Conservation (phyloP, 2,329 filamentous ascomycete genomes). For the Colletotrichum costaricense region DNA sequence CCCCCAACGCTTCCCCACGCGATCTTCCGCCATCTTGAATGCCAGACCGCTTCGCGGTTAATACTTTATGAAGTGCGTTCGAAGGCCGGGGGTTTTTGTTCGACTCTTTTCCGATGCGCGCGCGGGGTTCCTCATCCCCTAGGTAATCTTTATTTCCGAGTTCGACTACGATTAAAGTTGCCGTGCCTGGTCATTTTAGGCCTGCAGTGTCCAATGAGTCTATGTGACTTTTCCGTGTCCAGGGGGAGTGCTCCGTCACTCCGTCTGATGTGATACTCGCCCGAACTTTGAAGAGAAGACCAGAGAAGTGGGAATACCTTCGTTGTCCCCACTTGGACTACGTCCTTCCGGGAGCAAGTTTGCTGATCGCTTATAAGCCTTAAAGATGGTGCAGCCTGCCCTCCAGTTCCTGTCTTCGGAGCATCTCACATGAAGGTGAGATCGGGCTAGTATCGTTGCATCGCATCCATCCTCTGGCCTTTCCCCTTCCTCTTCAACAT, state of each 20-base stretch:
- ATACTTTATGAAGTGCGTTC: background rate
- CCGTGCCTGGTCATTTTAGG: background rate
- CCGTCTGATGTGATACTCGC: conserved; percentile 21
- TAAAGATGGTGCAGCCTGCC: conserved; percentile 12
- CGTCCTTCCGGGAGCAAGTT: background rate
- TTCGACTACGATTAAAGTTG: background rate
- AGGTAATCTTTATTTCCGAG: conserved; percentile 12
- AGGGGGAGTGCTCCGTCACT: background rate
- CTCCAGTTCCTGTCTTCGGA: background rate
- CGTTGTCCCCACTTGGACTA: conserved; percentile 11
- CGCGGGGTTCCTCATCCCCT: background rate
- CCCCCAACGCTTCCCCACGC: conserved; percentile 18
- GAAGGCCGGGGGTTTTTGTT: conserved; percentile 3
- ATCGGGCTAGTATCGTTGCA: conserved; percentile 16
- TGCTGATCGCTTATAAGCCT: background rate
- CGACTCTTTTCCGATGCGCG: background rate
- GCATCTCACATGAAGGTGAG: background rate
- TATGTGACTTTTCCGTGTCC: conserved; percentile 14
- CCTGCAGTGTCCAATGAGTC: background rate
- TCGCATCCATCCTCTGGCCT: conserved; percentile 8
- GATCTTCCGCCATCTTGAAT: conserved; percentile 13
- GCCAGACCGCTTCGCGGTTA: conserved; percentile 20
- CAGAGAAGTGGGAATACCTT: conserved; percentile 31
- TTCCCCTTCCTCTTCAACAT: background rate
- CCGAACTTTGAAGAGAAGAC: background rate